These are phyloP conservation scores for Neckera pumila DNA, from an alignment of 225 moss, liverwort and hornwort species.

Conservation along the genomic window DNA sequence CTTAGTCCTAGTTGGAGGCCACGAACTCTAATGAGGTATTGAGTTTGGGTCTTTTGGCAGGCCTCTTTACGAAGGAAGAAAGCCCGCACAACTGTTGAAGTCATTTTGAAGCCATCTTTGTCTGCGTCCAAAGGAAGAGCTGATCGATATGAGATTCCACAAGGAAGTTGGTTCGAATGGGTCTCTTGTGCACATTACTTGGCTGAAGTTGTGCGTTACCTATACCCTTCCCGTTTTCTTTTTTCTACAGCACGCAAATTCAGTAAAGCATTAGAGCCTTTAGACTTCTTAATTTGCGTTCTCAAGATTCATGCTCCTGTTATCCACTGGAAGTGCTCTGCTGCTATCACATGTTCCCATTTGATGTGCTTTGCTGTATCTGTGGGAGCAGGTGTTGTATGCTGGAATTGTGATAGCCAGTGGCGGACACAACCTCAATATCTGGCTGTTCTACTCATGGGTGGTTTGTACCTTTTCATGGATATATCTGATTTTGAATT, in stretches of 20 bases:
- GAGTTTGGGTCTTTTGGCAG: slow-evolving; percentile 9
- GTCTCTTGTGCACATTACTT: slow-evolving; percentile 85
- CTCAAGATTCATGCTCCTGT: not conserved
- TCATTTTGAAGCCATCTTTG: slow-evolving; percentile 15
- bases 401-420: slow-evolving; percentile 59
- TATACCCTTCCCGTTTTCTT: not conserved
- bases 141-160: slow-evolving; percentile 62
- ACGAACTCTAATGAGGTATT: not conserved
- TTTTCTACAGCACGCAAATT: not conserved
- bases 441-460: slow-evolving; percentile 53
- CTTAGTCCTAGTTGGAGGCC: not conserved
- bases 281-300: not conserved
- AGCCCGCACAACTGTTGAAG: slow-evolving; percentile 10
- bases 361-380: not conserved
- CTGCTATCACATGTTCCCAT: not conserved
- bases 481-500: not conserved
- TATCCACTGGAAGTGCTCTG: not conserved
- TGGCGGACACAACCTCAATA: slow-evolving; percentile 48
- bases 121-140: slow-evolving; percentile 17
- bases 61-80: slow-evolving; percentile 37
- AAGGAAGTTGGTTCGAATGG: slow-evolving; percentile 91
- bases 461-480: slow-evolving; percentile 37
- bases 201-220: slow-evolving; percentile 73
- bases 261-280: not conserved
- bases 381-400: slow-evolving; percentile 57